Percentiles rank a stretch among this genome's conserved stretches.
phyloP scores from a whole-genome alignment of 495 filamentous ascomycete genomes.

The Tricharina praecox region DNA sequence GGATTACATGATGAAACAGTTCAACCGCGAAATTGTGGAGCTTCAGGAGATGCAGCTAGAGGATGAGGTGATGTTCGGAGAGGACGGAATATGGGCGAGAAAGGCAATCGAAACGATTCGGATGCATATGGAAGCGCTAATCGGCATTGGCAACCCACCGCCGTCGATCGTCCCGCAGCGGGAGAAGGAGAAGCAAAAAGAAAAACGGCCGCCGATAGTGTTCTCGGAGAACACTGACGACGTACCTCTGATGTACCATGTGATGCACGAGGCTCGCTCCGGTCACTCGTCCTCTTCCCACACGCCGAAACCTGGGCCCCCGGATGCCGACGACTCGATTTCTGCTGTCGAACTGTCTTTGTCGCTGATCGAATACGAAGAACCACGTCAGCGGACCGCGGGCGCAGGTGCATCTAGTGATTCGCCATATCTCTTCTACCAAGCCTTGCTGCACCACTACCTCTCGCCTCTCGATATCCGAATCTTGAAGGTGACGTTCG shows the following conservation, averaged over 20 bases:
- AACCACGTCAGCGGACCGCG: neutral
- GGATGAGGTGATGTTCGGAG: conserved; percentile 84
- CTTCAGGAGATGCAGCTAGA: conserved; percentile 61
- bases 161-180: conserved; percentile 24
- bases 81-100: conserved; percentile 78
- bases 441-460: conserved; percentile 77
- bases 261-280: conserved; percentile 30
- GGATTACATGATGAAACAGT: conserved; percentile 69
- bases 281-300: conserved; percentile 20
- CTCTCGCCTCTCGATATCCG: conserved; percentile 87
- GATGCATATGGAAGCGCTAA: conserved; percentile 18
- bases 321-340: conserved; percentile 11
- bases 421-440: conserved; percentile 68
- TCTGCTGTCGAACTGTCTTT: conserved; percentile 26
- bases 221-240: conserved; percentile 33
- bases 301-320: conserved; percentile 7
- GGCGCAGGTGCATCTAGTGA: conserved; percentile 17
- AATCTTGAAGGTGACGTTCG: conserved; percentile 81
- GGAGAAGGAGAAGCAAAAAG: conserved; percentile 34
- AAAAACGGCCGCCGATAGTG: conserved; percentile 33
- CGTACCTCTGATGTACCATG: conserved; percentile 38
- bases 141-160: conserved; percentile 56
- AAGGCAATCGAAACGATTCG: conserved; percentile 38
- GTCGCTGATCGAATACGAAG: conserved; percentile 27
- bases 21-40: conserved; percentile 56